A percentile compares a stretch with the other conserved stretches of the same genome.
phyloP scores from a whole-genome alignment of 495 filamentous ascomycete genomes.

The Aspergillus incahuasiensis region DNA sequence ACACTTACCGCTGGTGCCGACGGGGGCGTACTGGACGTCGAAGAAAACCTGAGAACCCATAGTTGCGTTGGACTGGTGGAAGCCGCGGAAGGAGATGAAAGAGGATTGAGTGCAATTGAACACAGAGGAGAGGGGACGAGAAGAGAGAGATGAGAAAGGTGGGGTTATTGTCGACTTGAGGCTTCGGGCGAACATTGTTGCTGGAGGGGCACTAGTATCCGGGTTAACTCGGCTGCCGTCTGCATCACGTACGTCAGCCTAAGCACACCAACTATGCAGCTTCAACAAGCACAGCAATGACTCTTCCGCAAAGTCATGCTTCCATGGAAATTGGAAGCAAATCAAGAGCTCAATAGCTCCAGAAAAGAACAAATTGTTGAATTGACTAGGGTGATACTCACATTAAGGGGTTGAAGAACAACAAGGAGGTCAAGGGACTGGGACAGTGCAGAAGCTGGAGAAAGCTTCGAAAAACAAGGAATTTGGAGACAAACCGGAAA shows the following conservation, averaged over 20 bases:
- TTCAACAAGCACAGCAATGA: constrained; percentile 1
- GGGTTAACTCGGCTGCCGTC: constrained; percentile 25
- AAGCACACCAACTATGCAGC: constrained; percentile 20
- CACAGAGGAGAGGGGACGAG: constrained; percentile 38
- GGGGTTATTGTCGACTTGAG: constrained; percentile 45
- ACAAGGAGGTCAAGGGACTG: background rate
- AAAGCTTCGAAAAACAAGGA: constrained; percentile 2
- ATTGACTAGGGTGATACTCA: constrained; percentile 5
- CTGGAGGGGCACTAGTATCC: constrained; percentile 32
- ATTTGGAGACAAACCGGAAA: constrained; percentile 7
- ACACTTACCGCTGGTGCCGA: constrained; percentile 38
- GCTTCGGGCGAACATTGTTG: constrained; percentile 49
- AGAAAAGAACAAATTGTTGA: background rate
- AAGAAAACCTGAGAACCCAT: constrained; percentile 67
- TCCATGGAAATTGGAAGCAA: background rate
- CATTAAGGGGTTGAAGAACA: background rate
- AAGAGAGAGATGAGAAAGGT: constrained; percentile 41
- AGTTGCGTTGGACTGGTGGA: constrained; percentile 57
- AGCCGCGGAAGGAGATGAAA: constrained; percentile 49
- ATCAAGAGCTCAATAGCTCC: background rate
- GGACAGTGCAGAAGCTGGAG: background rate
- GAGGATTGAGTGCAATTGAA: constrained; percentile 39
- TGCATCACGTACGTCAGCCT: constrained; percentile 19
- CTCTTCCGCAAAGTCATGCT: background rate
- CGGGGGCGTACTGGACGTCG: constrained; percentile 57